Percentiles rank a stretch among this genome's conserved stretches.
phyloP scores from a whole-genome alignment of 2,329 filamentous ascomycete genomes.

The Plenodomus tracheiphilus region DNA sequence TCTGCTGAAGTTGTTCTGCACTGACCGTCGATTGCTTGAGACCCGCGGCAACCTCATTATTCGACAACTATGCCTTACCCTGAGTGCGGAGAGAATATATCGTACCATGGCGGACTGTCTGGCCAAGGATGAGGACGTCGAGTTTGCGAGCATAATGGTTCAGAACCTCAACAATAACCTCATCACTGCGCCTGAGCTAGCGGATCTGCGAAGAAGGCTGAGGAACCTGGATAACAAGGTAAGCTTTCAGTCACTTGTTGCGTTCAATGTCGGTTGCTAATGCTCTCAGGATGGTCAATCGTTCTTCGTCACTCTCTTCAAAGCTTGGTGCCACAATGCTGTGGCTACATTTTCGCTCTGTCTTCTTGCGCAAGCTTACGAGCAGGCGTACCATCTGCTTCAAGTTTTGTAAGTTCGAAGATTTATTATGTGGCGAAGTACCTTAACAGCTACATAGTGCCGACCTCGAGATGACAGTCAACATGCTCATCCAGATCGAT shows the following conservation, averaged over 20 bases:
- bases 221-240: slow-evolving; percentile 82
- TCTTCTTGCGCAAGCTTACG: slow-evolving; percentile 92
- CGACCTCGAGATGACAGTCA: slow-evolving; percentile 97
- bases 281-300: slow-evolving; percentile 78
- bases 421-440: neutral
- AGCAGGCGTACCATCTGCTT: slow-evolving; percentile 93
- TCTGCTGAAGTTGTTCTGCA: slow-evolving; percentile 90
- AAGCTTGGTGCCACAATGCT: slow-evolving; percentile 97
- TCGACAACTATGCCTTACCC: slow-evolving; percentile 85
- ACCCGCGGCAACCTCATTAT: slow-evolving; percentile 95
- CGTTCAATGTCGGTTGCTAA: no score
- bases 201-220: slow-evolving; percentile 85
- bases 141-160: slow-evolving; percentile 99
- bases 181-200: slow-evolving; percentile 92
- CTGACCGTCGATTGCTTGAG: slow-evolving; percentile 87
- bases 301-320: slow-evolving; percentile 91
- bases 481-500: slow-evolving; percentile 97
- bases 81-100: slow-evolving; percentile 95
- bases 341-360: slow-evolving; percentile 97
- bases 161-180: slow-evolving; percentile 99
- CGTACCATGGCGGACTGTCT: slow-evolving; percentile 94
- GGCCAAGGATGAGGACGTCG: slow-evolving; percentile 95
- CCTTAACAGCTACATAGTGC: slow-evolving; percentile 61
- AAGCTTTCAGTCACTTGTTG: no score
- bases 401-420: slow-evolving; percentile 77